These are phyloP conservation scores for Schizochytrium sp. DNA, from an alignment of 108 stramenopile species.

Conservation along the genomic window DNA sequence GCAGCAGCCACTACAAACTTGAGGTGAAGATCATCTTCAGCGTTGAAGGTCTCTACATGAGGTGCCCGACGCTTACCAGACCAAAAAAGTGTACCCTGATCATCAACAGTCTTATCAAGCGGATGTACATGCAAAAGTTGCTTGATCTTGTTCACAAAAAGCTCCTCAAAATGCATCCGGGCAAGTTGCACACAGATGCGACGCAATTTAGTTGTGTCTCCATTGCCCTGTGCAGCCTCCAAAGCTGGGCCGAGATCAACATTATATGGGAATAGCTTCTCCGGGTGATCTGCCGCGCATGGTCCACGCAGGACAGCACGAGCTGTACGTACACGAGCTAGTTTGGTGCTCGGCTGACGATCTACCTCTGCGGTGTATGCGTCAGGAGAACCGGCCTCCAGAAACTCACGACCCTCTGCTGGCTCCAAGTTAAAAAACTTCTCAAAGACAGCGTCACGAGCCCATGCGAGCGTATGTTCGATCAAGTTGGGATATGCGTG, in stretches of 20 bases:
- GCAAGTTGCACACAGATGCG: slow-evolving; percentile 70
- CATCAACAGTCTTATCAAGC: slow-evolving; percentile 83
- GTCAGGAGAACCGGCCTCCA: background rate
- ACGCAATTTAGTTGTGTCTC: background rate
- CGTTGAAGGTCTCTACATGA: slow-evolving; percentile 86
- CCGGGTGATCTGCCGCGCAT: slow-evolving; percentile 19
- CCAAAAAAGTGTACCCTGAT: slow-evolving; percentile 89
- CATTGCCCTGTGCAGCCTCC: background rate
- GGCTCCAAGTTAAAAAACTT: slow-evolving; percentile 21
- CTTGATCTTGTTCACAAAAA: slow-evolving; percentile 51
- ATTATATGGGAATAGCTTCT: background rate
- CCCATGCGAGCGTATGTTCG: slow-evolving; percentile 75
- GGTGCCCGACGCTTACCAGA: slow-evolving; percentile 85
- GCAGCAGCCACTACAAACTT: slow-evolving; percentile 92
- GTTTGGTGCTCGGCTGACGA: slow-evolving; percentile 22
- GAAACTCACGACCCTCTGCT: background rate
- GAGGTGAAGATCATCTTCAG: slow-evolving; percentile 85
- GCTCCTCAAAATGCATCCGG: slow-evolving; percentile 61
- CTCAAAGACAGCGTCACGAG: slow-evolving; percentile 71
- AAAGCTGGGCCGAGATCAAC: background rate
- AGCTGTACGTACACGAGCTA: background rate
- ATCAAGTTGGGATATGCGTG: slow-evolving; percentile 76
- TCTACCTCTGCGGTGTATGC: background rate
- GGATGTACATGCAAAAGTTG: slow-evolving; percentile 79
- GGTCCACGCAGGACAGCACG: slow-evolving; percentile 14